A percentile compares a stretch with the other conserved stretches of the same genome.
These are phyloP conservation scores for Melanomma pulvis-pyrius DNA, from an alignment of 495 filamentous ascomycete genomes.

Conservation along the genomic window DNA sequence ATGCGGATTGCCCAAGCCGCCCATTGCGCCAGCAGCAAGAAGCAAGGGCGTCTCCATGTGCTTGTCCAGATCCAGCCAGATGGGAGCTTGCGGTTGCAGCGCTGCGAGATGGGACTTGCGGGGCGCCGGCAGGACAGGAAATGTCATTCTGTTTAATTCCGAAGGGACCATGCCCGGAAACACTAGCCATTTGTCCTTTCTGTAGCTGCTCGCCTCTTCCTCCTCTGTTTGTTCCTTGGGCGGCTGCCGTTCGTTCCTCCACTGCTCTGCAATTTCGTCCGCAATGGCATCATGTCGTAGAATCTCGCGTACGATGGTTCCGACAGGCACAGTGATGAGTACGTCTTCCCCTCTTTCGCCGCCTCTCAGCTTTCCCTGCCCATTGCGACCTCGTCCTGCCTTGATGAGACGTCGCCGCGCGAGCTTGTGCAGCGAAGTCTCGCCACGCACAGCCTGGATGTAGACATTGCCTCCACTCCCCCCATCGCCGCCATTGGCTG, in stretches of 20 bases:
- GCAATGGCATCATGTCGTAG: conserved; percentile 73
- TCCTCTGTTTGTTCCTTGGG: conserved; percentile 16
- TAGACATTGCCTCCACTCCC: conserved; percentile 89
- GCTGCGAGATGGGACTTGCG: conserved; percentile 60
- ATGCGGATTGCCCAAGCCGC: conserved; percentile 91
- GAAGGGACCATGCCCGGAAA: conserved; percentile 68
- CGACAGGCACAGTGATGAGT: conserved; percentile 86
- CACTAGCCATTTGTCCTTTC: conserved; percentile 76
- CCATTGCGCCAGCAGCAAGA: conserved; percentile 86
- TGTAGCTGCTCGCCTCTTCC: conserved; percentile 24
- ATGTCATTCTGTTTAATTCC: conserved; percentile 64
- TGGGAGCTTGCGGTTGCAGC: conserved; percentile 67
- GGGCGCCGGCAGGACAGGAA: conserved; percentile 59
- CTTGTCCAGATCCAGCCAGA: conserved; percentile 78
- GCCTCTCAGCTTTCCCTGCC: conserved; percentile 78
- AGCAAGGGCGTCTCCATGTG: conserved; percentile 82
- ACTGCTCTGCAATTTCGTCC: conserved; percentile 56
- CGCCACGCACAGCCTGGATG: conserved; percentile 87
- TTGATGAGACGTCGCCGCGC: conserved; percentile 74
- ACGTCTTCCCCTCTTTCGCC: conserved; percentile 85
- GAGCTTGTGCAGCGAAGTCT: conserved; percentile 91
- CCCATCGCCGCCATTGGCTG: conserved; percentile 96
- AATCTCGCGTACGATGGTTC: conserved; percentile 85
- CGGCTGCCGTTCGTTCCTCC: conserved; percentile 34
- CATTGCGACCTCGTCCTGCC: conserved; percentile 79